A percentile compares a stretch with the other conserved stretches of the same genome.
These are phyloP conservation scores for Phoenix roebelenii DNA, from an alignment of 176 grass and related monocot genomes.

Conservation along the genomic window DNA sequence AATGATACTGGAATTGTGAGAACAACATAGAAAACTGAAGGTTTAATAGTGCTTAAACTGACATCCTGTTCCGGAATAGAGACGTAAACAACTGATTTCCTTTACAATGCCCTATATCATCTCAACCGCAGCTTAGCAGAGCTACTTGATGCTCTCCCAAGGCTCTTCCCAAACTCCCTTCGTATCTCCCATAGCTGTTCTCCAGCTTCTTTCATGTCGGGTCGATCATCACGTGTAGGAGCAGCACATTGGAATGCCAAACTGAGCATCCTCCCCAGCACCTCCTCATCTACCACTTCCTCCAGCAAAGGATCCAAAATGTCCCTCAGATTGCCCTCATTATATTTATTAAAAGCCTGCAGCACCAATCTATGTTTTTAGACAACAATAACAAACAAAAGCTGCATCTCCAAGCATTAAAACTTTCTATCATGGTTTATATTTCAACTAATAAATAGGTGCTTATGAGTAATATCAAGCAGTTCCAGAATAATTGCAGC, in stretches of 20 bases:
- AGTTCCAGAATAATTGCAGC: too few species aligned
- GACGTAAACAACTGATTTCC: too few species aligned
- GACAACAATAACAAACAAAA: too few species aligned
- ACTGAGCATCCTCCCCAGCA: conserved; percentile 42
- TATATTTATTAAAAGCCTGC: conserved; percentile 64
- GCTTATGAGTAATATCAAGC: too few species aligned
- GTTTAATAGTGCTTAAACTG: too few species aligned
- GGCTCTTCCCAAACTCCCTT: conserved; percentile 41
- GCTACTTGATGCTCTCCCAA: conserved; percentile 16
- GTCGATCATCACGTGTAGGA: conserved; percentile 64
- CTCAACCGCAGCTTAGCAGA: background rate
- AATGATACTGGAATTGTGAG: too few species aligned
- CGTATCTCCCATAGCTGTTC: conserved; percentile 76
- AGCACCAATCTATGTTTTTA: background rate
- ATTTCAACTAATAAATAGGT: too few species aligned
- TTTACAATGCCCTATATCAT: too few species aligned
- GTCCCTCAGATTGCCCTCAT: conserved; percentile 29
- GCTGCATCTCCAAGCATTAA: too few species aligned
- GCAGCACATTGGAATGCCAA: conserved; percentile 70
- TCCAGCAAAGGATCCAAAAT: conserved; percentile 68
- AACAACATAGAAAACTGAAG: too few species aligned
- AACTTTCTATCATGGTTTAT: too few species aligned
- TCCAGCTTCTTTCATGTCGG: conserved; percentile 65
- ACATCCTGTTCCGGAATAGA: too few species aligned
- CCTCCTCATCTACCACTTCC: conserved; percentile 44